Base-by-base conservation (phyloP, 2,329 filamentous ascomycete genomes). In the Paecilomyces sp. region DNA sequence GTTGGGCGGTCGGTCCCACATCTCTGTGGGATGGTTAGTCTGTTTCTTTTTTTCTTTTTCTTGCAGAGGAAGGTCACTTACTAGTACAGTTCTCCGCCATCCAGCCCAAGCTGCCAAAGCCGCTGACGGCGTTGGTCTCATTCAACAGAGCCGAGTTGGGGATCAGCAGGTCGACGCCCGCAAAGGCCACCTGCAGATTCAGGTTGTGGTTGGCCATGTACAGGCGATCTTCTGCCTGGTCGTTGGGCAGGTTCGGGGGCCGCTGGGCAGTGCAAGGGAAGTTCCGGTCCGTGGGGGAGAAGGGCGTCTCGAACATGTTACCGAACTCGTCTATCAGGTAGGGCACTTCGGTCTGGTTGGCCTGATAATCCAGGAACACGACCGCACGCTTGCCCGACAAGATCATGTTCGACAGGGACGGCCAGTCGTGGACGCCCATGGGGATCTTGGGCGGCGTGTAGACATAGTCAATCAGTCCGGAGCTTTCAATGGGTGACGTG, bases 121-220 rank as follows among this genome's bases (percentile, higher is more conserved):
- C 88, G 1, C 78, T 80, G 12, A 81, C 81, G 12, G 82, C 85
- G 69, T 95, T 95, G 18, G 90, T 93, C 61, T 83, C 75, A 66
- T 90, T 90, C 59, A 93, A 76, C 50, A 87, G 71, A 3, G 86
- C 83, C 0, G 86, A 85, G 60, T 90, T 89, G 0, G 91, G 91
- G 12, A 94, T 87, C 7, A 92, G 77, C 54, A 94, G 71, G 22
- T 81, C 78, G 15, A 83, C 71, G 31, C 85, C 85, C 2, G 87
- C 84, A 36, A 95, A 75, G 57, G 83, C 83, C 62, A 96, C 83
- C 65, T 92, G 82, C 61, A 88, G 82, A 72, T 96, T 96, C 60
- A 96, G 82, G 71, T 97, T 97, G 78, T 97, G 92, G 75, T 97
- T 97, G 68, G 89, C 84, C 69, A 96, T 82, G 71, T 92, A 95